Evolutionary conservation across 1,139 yeast species (phyloP).

Genomic region (Suhomyces panamericanus): DNA sequence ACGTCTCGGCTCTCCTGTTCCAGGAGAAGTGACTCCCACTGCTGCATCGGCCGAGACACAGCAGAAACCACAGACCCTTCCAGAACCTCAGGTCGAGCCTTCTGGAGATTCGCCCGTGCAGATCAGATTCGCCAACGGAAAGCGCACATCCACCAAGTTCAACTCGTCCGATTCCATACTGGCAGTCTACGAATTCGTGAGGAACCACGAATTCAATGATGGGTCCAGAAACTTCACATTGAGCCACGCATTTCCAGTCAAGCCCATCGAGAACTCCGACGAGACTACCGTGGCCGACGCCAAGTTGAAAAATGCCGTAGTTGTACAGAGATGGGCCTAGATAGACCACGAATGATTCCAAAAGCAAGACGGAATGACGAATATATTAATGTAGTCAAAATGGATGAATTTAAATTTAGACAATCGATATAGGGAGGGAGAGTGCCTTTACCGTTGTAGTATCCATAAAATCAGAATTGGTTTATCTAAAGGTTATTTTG

Average conservation of each 20-base stretch:
- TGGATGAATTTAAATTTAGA: too few species aligned
- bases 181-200: slow-evolving; percentile 68
- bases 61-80: slow-evolving; percentile 13
- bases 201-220: slow-evolving; percentile 41
- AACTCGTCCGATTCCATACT: slow-evolving; percentile 66
- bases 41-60: slow-evolving; percentile 8
- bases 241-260: slow-evolving; percentile 83
- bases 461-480: too few species aligned
- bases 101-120: slow-evolving; percentile 78
- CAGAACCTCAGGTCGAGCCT: slow-evolving; percentile 31
- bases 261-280: slow-evolving; percentile 58
- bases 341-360: background rate
- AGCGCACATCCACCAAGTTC: slow-evolving; percentile 64
- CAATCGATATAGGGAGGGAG: too few species aligned
- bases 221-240: slow-evolving; percentile 58
- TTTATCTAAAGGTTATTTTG: too few species aligned
- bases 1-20: slow-evolving; percentile 86
- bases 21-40: slow-evolving; percentile 52
- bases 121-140: slow-evolving; percentile 83
- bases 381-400: too few species aligned
- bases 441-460: too few species aligned
- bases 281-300: slow-evolving; percentile 67
- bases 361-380: background rate
- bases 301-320: slow-evolving; percentile 79
- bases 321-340: slow-evolving; percentile 76